Evolutionary conservation across 1,284 basidiomycete genomes (phyloP).

Genomic region (Trametes polyzona): DNA sequence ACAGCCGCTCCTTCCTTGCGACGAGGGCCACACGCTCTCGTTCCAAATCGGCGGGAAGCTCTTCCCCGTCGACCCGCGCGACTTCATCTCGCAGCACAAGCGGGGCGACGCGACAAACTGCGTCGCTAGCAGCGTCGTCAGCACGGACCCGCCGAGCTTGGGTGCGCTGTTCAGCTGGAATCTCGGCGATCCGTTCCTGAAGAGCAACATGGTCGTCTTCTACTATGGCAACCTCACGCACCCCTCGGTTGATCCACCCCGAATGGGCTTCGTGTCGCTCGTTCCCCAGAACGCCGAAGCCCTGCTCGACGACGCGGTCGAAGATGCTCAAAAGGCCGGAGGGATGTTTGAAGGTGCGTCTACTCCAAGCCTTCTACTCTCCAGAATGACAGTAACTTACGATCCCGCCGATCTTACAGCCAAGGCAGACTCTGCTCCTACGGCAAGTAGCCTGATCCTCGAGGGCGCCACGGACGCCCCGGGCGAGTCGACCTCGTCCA

Average conservation of each 20-base stretch:
- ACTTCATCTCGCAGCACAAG: constrained; percentile 52
- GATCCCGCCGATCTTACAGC: neutral
- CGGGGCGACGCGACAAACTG: constrained; percentile 48
- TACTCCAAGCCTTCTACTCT: neutral
- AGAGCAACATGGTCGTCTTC: constrained; percentile 50
- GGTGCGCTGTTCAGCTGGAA: constrained; percentile 37
- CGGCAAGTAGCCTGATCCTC: constrained; percentile 17
- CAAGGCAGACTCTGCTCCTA: constrained; percentile 18
- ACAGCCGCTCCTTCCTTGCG: constrained; percentile 43
- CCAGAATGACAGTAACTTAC: neutral
- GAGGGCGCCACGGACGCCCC: constrained; percentile 2
- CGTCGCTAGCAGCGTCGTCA: constrained; percentile 48
- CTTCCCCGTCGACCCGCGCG: constrained; percentile 70
- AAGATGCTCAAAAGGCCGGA: constrained; percentile 36
- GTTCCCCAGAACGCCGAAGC: constrained; percentile 56
- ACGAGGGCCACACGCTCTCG: constrained; percentile 53
- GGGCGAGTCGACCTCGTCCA: neutral
- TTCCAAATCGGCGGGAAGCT: constrained; percentile 66
- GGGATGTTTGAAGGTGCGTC: constrained; percentile 6
- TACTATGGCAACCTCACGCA: constrained; percentile 69
- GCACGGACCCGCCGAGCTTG: constrained; percentile 12
- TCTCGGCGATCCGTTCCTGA: constrained; percentile 47
- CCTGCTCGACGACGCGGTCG: constrained; percentile 44
- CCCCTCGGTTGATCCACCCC: constrained; percentile 65
- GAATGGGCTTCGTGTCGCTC: constrained; percentile 71